Conservation (phyloP, 2,329 filamentous ascomycete species). For the Hymenoscyphus occultus region DNA sequence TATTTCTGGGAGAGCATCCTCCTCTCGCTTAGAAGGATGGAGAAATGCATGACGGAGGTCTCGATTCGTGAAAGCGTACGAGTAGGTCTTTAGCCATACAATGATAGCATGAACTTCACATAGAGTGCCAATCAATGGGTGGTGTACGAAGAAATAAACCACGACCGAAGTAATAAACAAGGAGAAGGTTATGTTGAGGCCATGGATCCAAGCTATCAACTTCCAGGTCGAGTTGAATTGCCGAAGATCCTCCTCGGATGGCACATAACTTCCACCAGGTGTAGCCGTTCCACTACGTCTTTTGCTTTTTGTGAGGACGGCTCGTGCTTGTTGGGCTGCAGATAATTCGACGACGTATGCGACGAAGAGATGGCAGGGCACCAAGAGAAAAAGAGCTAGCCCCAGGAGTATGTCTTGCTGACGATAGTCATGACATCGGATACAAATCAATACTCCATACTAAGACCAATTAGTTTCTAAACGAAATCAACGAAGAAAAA, state of each 20-base stretch:
- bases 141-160: constrained; percentile 88
- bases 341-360: constrained; percentile 86
- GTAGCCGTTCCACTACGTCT: constrained; percentile 36
- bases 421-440: constrained; percentile 85
- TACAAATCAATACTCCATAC: constrained; percentile 93
- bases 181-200: constrained; percentile 77
- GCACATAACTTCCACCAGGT: constrained; percentile 35
- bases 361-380: constrained; percentile 85
- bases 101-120: constrained; percentile 90
- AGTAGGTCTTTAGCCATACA: constrained; percentile 93
- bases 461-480: constrained; percentile 23
- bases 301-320: constrained; percentile 57
- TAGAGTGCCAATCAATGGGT: constrained; percentile 88
- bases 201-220: constrained; percentile 75
- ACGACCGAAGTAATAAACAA: constrained; percentile 77
- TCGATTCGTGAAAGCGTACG: constrained; percentile 94
- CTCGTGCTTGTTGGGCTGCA: constrained; percentile 75
- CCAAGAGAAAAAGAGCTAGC: constrained; percentile 75
- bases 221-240: constrained; percentile 76
- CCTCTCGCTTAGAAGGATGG: constrained; percentile 65
- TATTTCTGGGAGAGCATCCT: constrained; percentile 71
- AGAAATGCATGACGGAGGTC: constrained; percentile 90
- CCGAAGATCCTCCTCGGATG: constrained; percentile 47
- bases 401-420: constrained; percentile 74
- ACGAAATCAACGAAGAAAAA: background rate